phyloP scores from a whole-genome alignment of 768 basidiomycete genomes.

The Mycena rebaudengoi region DNA sequence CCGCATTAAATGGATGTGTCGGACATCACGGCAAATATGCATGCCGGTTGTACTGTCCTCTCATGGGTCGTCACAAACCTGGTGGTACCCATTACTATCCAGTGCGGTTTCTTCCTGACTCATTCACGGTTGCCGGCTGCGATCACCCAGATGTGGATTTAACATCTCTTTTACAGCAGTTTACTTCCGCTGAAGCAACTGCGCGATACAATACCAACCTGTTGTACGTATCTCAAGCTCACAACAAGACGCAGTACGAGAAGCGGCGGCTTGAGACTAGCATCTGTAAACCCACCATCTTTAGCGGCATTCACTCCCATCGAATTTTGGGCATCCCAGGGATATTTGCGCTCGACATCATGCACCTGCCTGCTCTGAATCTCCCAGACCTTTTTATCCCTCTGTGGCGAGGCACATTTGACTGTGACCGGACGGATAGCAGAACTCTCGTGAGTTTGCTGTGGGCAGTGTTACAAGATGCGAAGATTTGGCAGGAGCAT shows the following conservation, averaged over 20 bases:
- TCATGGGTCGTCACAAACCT: constrained; percentile 38
- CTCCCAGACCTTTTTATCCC: constrained; percentile 30
- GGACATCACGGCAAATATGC: constrained; percentile 9
- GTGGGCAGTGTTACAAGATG: constrained; percentile 28
- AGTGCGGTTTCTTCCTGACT: constrained; percentile 32
- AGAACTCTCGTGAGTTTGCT: constrained; percentile 21
- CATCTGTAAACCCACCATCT: constrained; percentile 37
- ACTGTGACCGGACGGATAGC: constrained; percentile 25
- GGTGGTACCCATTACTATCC: constrained; percentile 42
- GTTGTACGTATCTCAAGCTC: constrained; percentile 20
- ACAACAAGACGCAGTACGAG: constrained; percentile 35
- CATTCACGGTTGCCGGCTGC: constrained; percentile 31
- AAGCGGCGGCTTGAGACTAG: constrained; percentile 37
- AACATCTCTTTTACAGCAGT: constrained; percentile 9
- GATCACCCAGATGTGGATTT: constrained; percentile 40
- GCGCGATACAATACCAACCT: constrained; percentile 30
- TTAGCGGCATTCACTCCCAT: constrained; percentile 30
- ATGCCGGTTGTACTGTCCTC: constrained; percentile 8
- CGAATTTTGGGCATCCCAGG: constrained; percentile 32
- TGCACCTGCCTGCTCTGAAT: constrained; percentile 39
- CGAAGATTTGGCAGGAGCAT: constrained; percentile 29
- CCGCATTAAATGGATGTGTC: constrained; percentile 41
- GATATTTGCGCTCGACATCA: constrained; percentile 37
- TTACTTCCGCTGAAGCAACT: not conserved
- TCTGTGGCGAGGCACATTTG: constrained; percentile 33